Conservation (phyloP, 2,329 filamentous ascomycete species). For the Trichophyton schoenleinii region DNA sequence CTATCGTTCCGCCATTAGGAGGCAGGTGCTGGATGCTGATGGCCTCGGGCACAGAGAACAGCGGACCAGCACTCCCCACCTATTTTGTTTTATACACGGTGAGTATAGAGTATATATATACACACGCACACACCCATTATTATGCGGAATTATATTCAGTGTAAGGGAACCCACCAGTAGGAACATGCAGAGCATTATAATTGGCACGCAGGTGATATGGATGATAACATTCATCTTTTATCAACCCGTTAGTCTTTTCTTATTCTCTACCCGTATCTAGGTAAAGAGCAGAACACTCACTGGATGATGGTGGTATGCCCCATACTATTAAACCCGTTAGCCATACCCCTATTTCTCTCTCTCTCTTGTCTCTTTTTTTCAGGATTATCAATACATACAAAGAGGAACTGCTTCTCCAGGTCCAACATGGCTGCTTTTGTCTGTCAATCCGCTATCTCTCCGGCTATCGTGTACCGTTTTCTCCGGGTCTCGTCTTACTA, state of each 20-base stretch:
- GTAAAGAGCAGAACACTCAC: constrained; percentile 29
- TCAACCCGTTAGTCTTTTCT: constrained; percentile 8
- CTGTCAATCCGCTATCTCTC: not conserved
- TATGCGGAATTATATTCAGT: not conserved
- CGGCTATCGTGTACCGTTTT: not conserved
- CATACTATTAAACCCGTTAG: constrained; percentile 40
- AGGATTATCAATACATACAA: constrained; percentile 37
- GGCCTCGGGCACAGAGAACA: constrained; percentile 42
- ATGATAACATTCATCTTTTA: constrained; percentile 51
- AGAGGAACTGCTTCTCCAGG: constrained; percentile 54
- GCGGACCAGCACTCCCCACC: constrained; percentile 44
- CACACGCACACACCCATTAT: not conserved
- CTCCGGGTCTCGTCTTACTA: not conserved
- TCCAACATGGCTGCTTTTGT: constrained; percentile 32
- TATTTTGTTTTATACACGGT: constrained; percentile 18
- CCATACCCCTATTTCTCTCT: not conserved
- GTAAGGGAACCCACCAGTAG: constrained; percentile 38
- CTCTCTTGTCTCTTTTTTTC: not conserved
- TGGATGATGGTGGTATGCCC: constrained; percentile 52
- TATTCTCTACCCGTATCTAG: not conserved
- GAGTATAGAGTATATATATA: not conserved
- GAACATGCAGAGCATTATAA: constrained; percentile 47
- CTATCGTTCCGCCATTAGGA: constrained; percentile 47
- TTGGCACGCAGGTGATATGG: constrained; percentile 52
- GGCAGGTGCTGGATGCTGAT: constrained; percentile 46